Evolutionary conservation across 495 filamentous ascomycete species (phyloP).

Genomic region (Penicillium manginii): DNA sequence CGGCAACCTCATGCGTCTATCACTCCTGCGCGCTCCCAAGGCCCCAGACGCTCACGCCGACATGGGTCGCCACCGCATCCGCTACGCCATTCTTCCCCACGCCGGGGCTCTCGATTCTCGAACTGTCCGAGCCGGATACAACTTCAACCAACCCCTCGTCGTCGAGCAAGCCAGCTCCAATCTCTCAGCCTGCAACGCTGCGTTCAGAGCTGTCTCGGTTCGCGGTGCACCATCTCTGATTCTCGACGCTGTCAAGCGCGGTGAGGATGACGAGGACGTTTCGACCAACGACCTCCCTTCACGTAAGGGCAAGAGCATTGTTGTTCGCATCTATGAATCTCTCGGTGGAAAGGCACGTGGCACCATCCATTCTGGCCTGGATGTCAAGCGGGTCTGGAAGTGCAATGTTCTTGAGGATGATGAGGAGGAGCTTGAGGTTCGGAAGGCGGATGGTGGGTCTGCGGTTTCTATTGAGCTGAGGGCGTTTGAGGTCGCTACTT

Average conservation of each 20-base stretch:
- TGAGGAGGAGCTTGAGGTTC: conserved; percentile 54
- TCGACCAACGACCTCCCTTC: conserved; percentile 68
- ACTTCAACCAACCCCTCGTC: conserved; percentile 85
- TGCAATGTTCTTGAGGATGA: conserved; percentile 71
- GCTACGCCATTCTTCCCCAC: conserved; percentile 92
- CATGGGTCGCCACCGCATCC: conserved; percentile 89
- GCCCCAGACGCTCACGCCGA: conserved; percentile 95
- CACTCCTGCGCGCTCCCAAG: conserved; percentile 88
- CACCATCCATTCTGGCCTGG: conserved; percentile 63
- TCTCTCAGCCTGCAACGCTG: conserved; percentile 19
- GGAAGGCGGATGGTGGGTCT: conserved; percentile 46
- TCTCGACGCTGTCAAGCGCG: conserved; percentile 85
- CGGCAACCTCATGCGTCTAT: conserved; percentile 91
- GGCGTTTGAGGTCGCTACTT: conserved; percentile 91
- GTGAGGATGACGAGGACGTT: conserved; percentile 93
- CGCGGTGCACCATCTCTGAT: conserved; percentile 64
- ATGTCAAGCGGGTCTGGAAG: conserved; percentile 76
- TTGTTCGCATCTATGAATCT: conserved; percentile 86
- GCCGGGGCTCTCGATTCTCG: conserved; percentile 66
- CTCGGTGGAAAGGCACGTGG: conserved; percentile 81
- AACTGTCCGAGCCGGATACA: conserved; percentile 80
- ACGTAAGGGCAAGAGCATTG: conserved; percentile 74
- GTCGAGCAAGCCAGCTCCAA: conserved; percentile 37
- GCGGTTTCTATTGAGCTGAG: conserved; percentile 67
- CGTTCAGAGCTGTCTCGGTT: conserved; percentile 58